A percentile compares a stretch with the other conserved stretches of the same genome.
Evolutionary conservation across 2,329 filamentous ascomycete genomes (phyloP).

Genomic region (Alternaria atra): DNA sequence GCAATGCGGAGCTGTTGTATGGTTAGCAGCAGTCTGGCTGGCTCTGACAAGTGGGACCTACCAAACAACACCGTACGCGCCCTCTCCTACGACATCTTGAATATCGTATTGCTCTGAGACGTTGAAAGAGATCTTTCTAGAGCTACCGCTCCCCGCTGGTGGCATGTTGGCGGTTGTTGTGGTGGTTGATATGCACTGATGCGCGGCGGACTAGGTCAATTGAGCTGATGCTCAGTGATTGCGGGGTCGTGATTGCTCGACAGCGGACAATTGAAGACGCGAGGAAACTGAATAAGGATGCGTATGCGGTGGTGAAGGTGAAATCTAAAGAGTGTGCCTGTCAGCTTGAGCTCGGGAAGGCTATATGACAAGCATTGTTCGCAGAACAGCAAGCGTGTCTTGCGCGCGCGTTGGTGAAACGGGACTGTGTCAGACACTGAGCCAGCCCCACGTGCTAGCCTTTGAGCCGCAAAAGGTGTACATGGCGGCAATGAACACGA

Average conservation of each 20-base stretch:
- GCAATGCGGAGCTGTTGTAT: constrained; percentile 81
- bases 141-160: constrained; percentile 59
- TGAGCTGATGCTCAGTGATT: constrained; percentile 26
- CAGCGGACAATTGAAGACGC: not conserved
- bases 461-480: constrained; percentile 24
- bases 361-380: constrained; percentile 24
- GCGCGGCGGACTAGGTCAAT: constrained; percentile 23
- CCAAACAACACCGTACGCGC: constrained; percentile 98
- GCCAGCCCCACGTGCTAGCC: constrained; percentile 36
- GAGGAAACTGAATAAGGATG: constrained; percentile 5
- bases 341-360: constrained; percentile 28
- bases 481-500: constrained; percentile 1
- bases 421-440: constrained; percentile 31
- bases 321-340: constrained; percentile 29
- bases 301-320: constrained; percentile 7
- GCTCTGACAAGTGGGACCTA: constrained; percentile 59
- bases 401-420: constrained; percentile 39
- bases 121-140: constrained; percentile 98
- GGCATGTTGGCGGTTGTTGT: constrained; percentile 45
- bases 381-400: constrained; percentile 28
- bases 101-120: constrained; percentile 99
- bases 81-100: constrained; percentile 98
- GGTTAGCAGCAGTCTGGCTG: constrained; percentile 28
- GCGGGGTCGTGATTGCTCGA: constrained; percentile 19
- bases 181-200: constrained; percentile 28